These are phyloP conservation scores for Leccinellum albellum DNA, from an alignment of 768 basidiomycete species.

Conservation along the genomic window DNA sequence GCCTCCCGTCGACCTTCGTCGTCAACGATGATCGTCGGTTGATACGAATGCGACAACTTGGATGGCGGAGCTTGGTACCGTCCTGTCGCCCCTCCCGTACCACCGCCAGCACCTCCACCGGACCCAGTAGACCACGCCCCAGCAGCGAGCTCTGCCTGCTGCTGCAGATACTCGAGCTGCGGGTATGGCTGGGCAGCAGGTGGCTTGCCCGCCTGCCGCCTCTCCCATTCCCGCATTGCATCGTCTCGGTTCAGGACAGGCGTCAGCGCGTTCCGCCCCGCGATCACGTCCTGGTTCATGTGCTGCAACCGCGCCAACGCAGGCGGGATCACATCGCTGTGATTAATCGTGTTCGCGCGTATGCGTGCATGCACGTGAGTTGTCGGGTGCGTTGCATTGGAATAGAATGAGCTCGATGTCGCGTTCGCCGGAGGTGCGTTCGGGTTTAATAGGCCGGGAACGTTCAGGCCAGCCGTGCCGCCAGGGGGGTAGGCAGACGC, in stretches of 20 bases:
- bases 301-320: conserved; percentile 87
- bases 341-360: conserved; percentile 89
- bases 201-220: conserved; percentile 73
- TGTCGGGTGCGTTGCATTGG: conserved; percentile 27
- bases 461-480: conserved; percentile 14
- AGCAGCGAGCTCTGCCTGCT: conserved; percentile 83
- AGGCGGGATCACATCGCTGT: conserved; percentile 85
- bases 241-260: conserved; percentile 95
- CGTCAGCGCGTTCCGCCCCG: conserved; percentile 73
- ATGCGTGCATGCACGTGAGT: conserved; percentile 47
- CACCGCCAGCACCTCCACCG: conserved; percentile 25
- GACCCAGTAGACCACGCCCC: conserved; percentile 48
- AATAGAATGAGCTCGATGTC: conserved; percentile 64
- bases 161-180: conserved; percentile 87
- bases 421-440: conserved; percentile 34
- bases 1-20: conserved; percentile 72
- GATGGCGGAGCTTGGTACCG: conserved; percentile 47
- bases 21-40: conserved; percentile 61
- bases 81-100: conserved; percentile 6
- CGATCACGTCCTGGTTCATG: conserved; percentile 81
- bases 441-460: conserved; percentile 36
- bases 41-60: conserved; percentile 32
- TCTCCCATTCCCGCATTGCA: conserved; percentile 93
- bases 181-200: conserved; percentile 76
- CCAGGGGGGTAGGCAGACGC: conserved; percentile 18